phyloP scores from a whole-genome alignment of 352 stramenopile genomes.

The Phytophthora multivora region DNA sequence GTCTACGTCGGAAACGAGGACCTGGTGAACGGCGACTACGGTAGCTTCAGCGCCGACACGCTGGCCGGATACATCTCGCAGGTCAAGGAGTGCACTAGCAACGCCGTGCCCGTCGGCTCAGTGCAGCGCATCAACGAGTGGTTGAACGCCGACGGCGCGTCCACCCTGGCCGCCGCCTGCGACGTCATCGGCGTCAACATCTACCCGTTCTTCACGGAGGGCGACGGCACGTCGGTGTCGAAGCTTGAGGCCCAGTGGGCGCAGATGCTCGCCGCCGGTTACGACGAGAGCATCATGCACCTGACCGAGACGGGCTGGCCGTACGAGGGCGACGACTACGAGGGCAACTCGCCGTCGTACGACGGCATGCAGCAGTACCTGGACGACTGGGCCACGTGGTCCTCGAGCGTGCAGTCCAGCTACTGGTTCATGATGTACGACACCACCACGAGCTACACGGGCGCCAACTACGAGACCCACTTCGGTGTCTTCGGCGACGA shows the following conservation, averaged over 20 bases:
- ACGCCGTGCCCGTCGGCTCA: constrained; percentile 52
- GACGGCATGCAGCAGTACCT: constrained; percentile 48
- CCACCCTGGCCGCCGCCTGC: constrained; percentile 35
- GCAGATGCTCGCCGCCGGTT: constrained; percentile 42
- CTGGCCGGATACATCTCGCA: constrained; percentile 55
- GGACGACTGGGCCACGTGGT: constrained; percentile 51
- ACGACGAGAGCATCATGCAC: constrained; percentile 41
- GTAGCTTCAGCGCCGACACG: constrained; percentile 33
- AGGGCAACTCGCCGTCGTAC: constrained; percentile 49
- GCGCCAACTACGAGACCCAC: constrained; percentile 55
- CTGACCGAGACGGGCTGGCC: constrained; percentile 71
- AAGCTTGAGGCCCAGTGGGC: constrained; percentile 56
- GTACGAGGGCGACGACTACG: constrained; percentile 37
- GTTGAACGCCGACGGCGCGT: constrained; percentile 40
- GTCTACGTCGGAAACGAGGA: constrained; percentile 83
- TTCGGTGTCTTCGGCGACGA: constrained; percentile 59
- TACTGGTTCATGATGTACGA: constrained; percentile 77
- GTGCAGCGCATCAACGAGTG: constrained; percentile 74
- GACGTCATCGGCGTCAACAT: constrained; percentile 49
- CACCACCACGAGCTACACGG: constrained; percentile 46
- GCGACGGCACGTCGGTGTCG: constrained; percentile 39
- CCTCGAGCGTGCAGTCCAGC: constrained; percentile 28
- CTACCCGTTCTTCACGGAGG: constrained; percentile 55
- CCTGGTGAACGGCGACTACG: constrained; percentile 55
- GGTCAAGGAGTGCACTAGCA: constrained; percentile 50